Conservation (phyloP, 1,284 basidiomycete genomes). For the Heterobasidion parviporum region DNA sequence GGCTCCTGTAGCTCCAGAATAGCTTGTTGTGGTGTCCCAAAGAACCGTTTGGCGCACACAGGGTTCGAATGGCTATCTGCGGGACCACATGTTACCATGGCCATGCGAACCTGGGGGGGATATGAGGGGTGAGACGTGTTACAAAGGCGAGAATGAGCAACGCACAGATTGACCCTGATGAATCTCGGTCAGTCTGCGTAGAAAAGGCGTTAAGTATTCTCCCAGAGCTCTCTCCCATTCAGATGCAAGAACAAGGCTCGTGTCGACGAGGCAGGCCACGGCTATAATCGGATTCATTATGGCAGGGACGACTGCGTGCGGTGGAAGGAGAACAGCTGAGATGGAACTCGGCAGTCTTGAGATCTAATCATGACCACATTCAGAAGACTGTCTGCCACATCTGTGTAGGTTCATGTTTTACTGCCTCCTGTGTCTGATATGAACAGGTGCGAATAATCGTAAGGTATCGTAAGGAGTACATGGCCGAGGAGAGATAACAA, state of each 20-base stretch:
- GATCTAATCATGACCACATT: too few relatives aligned
- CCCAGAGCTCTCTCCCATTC: background rate
- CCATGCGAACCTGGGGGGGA: conserved; percentile 38
- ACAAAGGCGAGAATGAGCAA: background rate
- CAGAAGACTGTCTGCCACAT: too few relatives aligned
- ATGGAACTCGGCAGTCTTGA: too few relatives aligned
- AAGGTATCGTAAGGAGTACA: background rate
- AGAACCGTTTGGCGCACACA: conserved; percentile 48
- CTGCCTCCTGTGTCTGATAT: background rate
- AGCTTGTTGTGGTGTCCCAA: conserved; percentile 31
- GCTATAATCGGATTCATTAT: background rate
- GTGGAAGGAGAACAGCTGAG: background rate
- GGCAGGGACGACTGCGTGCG: background rate
- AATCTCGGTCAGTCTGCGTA: background rate
- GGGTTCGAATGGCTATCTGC: conserved; percentile 45
- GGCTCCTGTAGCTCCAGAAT: conserved; percentile 40
- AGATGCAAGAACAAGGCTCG: background rate
- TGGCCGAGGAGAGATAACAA: background rate
- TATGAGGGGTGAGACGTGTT: background rate
- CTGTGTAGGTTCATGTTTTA: too few relatives aligned
- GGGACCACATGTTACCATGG: conserved; percentile 48
- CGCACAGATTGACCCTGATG: conserved; percentile 1
- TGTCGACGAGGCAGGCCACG: background rate
- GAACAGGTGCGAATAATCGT: background rate
- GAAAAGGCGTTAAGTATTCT: background rate